Base-by-base conservation (phyloP, 176 grass and related monocot genomes). In the Alloteropsis semialata region DNA sequence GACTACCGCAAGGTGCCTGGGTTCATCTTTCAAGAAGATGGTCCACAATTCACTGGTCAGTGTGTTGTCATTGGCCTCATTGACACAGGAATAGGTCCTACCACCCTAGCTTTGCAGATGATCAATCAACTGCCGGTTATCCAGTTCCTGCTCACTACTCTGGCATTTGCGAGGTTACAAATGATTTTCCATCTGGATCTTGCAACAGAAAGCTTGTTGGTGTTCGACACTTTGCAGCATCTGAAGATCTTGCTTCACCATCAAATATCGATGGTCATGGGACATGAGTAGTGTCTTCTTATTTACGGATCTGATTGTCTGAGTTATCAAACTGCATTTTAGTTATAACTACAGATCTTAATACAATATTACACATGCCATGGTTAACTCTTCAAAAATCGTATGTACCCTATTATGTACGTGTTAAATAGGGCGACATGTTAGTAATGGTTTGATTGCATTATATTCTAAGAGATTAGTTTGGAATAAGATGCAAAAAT, bases 191-290 rank as follows among this genome's bases (percentile, higher is more conserved):
- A 51, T 95, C 93, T 61, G 96, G 93, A 70, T 99, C 96, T 68
- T 99, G 96, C 80, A 99, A 99, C 72, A 93, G 91, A 84, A 99
- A 99, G 59, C 91, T 99, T 17, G 93, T 99, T 36, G 96, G 96
- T 71, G 96, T 93, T 90, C 89, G 87, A 16, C 96, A 99, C 94
- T 99, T 99, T 92, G 96, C 96, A 54, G 96, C 96, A 81, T 96
- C 92, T 75, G 96, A 90, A 87, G 96, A 99, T 87, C 89, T 90
- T 78, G 91, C 93, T 90, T 99, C 96, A 55, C 96, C 96, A 72
- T 95, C 94, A 62, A 93, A 99, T 80, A 87, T 89, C 77, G 96
- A 99, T 78, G 96, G 96, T 39, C 96, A 99, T 76, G 96, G 96
- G 54, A 99, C 93, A 93, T 99, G 79, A 90, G 96, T 90, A 55